Base-by-base conservation (phyloP, 805 yeast species). In the Kodamaea jinghongensis region DNA sequence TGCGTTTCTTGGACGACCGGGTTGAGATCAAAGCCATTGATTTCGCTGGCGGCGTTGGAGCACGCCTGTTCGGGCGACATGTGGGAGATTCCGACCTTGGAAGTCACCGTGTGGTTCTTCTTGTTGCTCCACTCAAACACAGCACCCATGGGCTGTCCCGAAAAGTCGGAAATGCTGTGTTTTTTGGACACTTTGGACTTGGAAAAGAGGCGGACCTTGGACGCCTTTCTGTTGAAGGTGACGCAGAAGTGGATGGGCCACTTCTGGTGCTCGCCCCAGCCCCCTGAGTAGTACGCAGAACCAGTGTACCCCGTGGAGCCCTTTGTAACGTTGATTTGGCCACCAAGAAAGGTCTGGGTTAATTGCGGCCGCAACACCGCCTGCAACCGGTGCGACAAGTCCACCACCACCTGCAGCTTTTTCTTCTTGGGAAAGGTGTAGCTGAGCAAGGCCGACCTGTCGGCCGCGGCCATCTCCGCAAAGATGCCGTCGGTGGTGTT, bases 211-310 rank as follows among this genome's bases (percentile, higher is more conserved):
- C 38, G 35, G 6, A 51, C 47, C 2, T 22, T 28, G 2, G 22
- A 22, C 3, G 60, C 55, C 3, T 43, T 28, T 6, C 36, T 38
- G 27, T 56, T 53, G 41, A 63, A 63, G 23, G 54, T 52, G 1
- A 58, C 65, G 47, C 58, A 59, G 39, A 50, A 61, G 41, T 55
- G 57, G 17, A 61, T 49, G 3, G 50, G 52, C 63, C 63, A 60
- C 1, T 56, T 44, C 6, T 35, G 30, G 34, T 58, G 60, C 6
- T 52, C 51, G 9, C 61, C 63, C 65, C 65, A 60, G 4, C 68
- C 68, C 15, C 63, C 62, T 11, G 47, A 45, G 22, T 58, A 47
- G 2, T 56, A 48, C 0, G 56, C 46, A 11, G 48, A 23, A 2
- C 66, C 66, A 6, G 47, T 40, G 42, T 63, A 61, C 2, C 49